Conservation (phyloP, 441 rosid species). For the Bruguiera hainesii region DNA sequence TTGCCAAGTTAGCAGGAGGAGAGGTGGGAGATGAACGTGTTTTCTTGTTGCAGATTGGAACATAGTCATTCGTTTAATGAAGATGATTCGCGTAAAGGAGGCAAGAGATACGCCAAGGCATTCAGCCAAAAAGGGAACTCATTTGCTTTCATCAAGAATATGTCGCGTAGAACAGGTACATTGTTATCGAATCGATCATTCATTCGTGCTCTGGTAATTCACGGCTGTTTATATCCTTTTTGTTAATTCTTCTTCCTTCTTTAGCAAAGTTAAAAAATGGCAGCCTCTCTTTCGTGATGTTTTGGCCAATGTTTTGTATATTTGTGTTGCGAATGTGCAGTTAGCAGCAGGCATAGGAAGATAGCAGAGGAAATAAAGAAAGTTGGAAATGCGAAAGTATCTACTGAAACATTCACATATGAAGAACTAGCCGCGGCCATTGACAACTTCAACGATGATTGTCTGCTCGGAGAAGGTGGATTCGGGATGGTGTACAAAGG, state of each 20-base stretch:
- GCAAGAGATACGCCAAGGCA: not conserved
- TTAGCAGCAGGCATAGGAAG: constrained; percentile 55
- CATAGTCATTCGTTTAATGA: not conserved
- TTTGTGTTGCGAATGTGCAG: constrained; percentile 27
- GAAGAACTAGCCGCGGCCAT: constrained; percentile 64
- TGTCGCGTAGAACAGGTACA: constrained; percentile 26
- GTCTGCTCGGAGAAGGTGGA: constrained; percentile 87
- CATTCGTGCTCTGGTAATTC: too few species aligned
- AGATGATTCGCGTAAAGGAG: constrained; percentile 2
- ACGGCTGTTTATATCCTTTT: not conserved
- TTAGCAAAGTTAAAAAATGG: not conserved
- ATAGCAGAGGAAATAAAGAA: constrained; percentile 56
- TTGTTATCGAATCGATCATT: too few species aligned
- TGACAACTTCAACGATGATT: constrained; percentile 45
- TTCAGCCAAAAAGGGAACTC: not conserved
- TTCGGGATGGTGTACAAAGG: constrained; percentile 88
- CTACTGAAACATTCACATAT: constrained; percentile 51
- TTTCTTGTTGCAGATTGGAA: constrained; percentile 25
- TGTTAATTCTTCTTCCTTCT: not conserved
- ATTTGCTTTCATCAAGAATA: constrained; percentile 23
- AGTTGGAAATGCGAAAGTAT: constrained; percentile 58
- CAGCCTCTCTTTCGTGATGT: not conserved
- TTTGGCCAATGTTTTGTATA: not conserved
- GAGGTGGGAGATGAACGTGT: constrained; percentile 23
- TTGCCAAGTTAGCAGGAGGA: not conserved